These are phyloP conservation scores for Petrea volubilis DNA, from an alignment of 257 asterid species.

Conservation along the genomic window DNA sequence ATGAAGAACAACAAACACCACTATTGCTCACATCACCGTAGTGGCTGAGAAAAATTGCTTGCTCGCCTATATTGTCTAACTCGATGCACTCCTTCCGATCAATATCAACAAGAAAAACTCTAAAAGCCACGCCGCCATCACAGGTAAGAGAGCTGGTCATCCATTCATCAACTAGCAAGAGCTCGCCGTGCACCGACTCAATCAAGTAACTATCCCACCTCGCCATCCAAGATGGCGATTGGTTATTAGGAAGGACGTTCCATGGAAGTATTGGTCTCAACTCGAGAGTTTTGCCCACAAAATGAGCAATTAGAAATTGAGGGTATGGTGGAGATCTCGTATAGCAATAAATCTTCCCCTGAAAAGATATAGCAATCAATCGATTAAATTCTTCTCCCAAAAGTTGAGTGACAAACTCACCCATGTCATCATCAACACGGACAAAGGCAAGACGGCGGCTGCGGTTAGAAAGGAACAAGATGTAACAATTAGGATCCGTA, in stretches of 20 bases:
- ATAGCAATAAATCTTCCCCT: conserved; percentile 1
- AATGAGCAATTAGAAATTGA: neutral
- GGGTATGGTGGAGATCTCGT: too few relatives aligned
- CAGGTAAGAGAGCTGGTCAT: neutral
- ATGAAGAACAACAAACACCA: neutral
- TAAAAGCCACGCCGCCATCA: neutral
- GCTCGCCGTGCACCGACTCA: neutral
- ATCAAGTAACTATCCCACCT: neutral
- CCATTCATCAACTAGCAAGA: neutral
- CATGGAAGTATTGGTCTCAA: neutral
- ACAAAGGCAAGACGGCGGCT: too few relatives aligned
- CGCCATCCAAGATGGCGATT: neutral
- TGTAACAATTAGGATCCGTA: neutral
- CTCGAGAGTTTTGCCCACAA: neutral
- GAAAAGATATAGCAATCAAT: neutral
- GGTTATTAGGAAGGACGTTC: neutral
- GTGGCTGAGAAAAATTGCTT: neutral
- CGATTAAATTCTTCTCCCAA: too few relatives aligned
- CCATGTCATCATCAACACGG: neutral
- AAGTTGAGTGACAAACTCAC: neutral
- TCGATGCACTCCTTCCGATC: neutral
- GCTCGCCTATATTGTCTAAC: neutral
- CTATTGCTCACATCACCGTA: neutral
- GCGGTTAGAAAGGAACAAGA: neutral
- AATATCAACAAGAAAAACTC: neutral